A percentile compares a stretch with the other conserved stretches of the same genome.
These are phyloP conservation scores for Elsinoe perseae DNA, from an alignment of 2,329 filamentous ascomycete species.

Conservation along the genomic window DNA sequence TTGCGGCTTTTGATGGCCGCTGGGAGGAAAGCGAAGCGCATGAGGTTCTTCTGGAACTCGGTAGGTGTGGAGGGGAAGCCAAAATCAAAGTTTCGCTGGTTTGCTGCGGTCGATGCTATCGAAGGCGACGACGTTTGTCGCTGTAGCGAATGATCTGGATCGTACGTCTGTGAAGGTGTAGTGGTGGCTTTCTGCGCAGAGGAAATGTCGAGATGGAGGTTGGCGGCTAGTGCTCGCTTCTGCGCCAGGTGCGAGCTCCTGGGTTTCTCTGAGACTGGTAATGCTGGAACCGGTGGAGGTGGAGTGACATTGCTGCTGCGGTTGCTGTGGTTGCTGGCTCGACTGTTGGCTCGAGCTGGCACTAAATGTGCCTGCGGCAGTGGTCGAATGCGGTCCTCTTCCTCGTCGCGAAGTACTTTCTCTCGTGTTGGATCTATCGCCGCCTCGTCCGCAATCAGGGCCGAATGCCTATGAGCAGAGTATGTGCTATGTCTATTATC, in stretches of 20 bases:
- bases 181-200: conserved; percentile 33
- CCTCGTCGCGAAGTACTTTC: conserved; percentile 68
- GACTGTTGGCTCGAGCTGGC: conserved; percentile 23
- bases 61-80: conserved; percentile 79
- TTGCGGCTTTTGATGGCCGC: conserved; percentile 41
- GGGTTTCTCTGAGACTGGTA: conserved; percentile 33
- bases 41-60: conserved; percentile 79
- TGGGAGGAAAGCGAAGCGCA: conserved; percentile 78
- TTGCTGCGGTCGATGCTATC: conserved; percentile 19
- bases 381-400: conserved; percentile 76
- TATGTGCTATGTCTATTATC: conserved; percentile 52
- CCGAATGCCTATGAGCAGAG: conserved; percentile 60
- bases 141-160: conserved; percentile 13
- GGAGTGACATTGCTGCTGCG: conserved; percentile 37
- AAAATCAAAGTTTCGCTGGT: conserved; percentile 36
- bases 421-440: conserved; percentile 71
- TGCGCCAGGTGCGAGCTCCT: conserved; percentile 34
- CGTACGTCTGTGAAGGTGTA: conserved; percentile 16
- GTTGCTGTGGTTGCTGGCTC: conserved; percentile 20
- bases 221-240: not conserved
- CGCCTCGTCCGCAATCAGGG: conserved; percentile 73
- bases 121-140: conserved; percentile 13
- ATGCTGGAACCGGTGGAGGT: conserved; percentile 27
- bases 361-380: conserved; percentile 54
- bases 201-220: conserved; percentile 34